Percentiles rank a stretch among this genome's conserved stretches.
Evolutionary conservation across 805 yeast species (phyloP).

Genomic region (Metschnikowia baotianmanensis): DNA sequence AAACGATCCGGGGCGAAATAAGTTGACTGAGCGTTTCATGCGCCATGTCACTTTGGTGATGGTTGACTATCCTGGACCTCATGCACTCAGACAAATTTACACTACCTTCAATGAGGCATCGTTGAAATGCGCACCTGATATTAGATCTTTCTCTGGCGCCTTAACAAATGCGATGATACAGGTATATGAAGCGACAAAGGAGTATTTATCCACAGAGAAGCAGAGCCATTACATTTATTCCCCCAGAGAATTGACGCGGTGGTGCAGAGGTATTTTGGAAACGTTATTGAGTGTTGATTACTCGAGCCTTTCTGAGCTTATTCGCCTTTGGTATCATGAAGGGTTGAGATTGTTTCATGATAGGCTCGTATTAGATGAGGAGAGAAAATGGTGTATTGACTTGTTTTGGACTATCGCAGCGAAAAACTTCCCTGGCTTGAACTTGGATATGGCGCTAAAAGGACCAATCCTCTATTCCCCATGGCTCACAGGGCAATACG

Average conservation of each 20-base stretch:
- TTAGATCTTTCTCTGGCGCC: slow-evolving; percentile 50
- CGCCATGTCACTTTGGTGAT: slow-evolving; percentile 63
- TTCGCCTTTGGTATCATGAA: slow-evolving; percentile 79
- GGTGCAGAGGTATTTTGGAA: slow-evolving; percentile 73
- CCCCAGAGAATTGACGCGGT: slow-evolving; percentile 88
- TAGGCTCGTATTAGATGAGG: slow-evolving; percentile 50
- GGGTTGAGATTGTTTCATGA: slow-evolving; percentile 77
- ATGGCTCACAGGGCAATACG: slow-evolving; percentile 69
- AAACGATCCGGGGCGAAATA: slow-evolving; percentile 69
- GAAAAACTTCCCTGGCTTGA: slow-evolving; percentile 46
- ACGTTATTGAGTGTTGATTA: slow-evolving; percentile 40
- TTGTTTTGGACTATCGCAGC: slow-evolving; percentile 31
- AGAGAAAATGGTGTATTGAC: slow-evolving; percentile 48
- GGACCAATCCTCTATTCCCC: slow-evolving; percentile 65
- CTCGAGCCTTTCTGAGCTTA: slow-evolving; percentile 36
- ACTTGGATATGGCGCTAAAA: slow-evolving; percentile 31
- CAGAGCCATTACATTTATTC: slow-evolving; percentile 72
- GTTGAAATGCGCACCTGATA: slow-evolving; percentile 57
- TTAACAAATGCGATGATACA: slow-evolving; percentile 66
- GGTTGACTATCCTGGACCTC: slow-evolving; percentile 74
- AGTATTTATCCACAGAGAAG: slow-evolving; percentile 32
- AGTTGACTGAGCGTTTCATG: slow-evolving; percentile 57
- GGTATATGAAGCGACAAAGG: slow-evolving; percentile 49
- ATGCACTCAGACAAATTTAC: slow-evolving; percentile 69
- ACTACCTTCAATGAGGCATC: slow-evolving; percentile 52